A percentile compares a stretch with the other conserved stretches of the same genome.
These are phyloP conservation scores for Rasamsonia emersonii DNA, from an alignment of 2,329 filamentous ascomycete species.

Conservation along the genomic window DNA sequence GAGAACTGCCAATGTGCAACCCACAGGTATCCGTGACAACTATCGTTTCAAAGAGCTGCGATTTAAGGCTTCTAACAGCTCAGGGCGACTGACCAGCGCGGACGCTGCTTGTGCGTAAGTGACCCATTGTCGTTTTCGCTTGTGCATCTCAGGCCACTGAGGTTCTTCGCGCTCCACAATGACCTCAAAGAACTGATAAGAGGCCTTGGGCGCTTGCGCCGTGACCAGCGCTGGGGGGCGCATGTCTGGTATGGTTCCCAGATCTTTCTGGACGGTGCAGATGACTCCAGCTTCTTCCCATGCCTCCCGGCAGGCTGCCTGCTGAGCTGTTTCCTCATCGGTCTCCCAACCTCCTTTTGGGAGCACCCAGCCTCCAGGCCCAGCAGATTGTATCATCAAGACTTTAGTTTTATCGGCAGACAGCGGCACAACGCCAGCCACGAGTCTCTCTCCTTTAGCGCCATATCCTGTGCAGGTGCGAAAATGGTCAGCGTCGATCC, in stretches of 20 bases:
- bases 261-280: constrained; percentile 72
- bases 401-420: constrained; percentile 80
- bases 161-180: constrained; percentile 77
- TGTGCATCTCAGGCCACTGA: constrained; percentile 90
- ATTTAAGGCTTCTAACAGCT: constrained; percentile 79
- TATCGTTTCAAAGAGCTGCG: constrained; percentile 61
- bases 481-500: too few relatives aligned
- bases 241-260: constrained; percentile 79
- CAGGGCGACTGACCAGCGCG: constrained; percentile 67
- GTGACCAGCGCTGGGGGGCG: constrained; percentile 49
- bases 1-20: neutral
- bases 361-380: constrained; percentile 87
- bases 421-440: constrained; percentile 87
- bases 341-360: constrained; percentile 97
- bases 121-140: constrained; percentile 85
- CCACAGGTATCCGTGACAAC: constrained; percentile 8
- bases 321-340: constrained; percentile 79
- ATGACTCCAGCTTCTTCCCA: constrained; percentile 97
- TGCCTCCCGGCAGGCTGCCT: constrained; percentile 78
- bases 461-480: constrained; percentile 87
- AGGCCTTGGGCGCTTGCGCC: constrained; percentile 57
- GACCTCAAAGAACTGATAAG: constrained; percentile 61
- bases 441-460: constrained; percentile 81
- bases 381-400: constrained; percentile 85
- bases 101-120: constrained; percentile 73